These are phyloP conservation scores for Santalum album DNA, from an alignment of 164 flowering plant species.

Conservation along the genomic window DNA sequence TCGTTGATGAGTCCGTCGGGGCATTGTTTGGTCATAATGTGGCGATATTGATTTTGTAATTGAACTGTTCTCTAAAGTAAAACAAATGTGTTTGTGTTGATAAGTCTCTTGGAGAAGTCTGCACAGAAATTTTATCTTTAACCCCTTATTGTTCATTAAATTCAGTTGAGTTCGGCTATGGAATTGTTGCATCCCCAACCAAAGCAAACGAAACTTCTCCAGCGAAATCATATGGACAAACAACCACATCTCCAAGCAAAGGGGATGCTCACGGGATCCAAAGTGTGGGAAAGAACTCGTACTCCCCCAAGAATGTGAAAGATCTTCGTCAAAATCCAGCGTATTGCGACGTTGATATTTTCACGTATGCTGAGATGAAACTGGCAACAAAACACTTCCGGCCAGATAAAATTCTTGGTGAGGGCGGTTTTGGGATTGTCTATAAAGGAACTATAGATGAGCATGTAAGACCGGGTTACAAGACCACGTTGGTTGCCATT, in stretches of 20 bases:
- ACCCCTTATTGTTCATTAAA: neutral
- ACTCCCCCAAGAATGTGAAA: conserved; percentile 47
- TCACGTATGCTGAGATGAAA: conserved; percentile 75
- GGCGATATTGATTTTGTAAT: no score
- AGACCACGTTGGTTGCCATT: conserved; percentile 63
- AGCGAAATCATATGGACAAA: neutral
- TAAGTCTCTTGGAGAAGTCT: neutral
- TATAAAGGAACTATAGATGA: conserved; percentile 83
- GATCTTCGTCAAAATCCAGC: conserved; percentile 65
- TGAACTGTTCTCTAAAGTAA: no score
- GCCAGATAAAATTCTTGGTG: conserved; percentile 77
- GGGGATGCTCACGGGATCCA: conserved; percentile 5
- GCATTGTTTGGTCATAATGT: no score
- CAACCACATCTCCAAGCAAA: neutral
- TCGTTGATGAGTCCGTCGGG: no score
- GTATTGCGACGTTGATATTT: conserved; percentile 54
- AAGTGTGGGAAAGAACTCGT: conserved; percentile 14
- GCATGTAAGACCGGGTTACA: conserved; percentile 57
- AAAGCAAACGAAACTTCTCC: neutral
- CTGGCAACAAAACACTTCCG: conserved; percentile 80
- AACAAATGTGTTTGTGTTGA: neutral
- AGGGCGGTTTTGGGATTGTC: conserved; percentile 96
- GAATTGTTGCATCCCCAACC: conserved; percentile 1
- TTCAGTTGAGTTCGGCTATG: conserved; percentile 8
- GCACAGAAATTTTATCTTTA: neutral